phyloP scores from a whole-genome alignment of 2,329 filamentous ascomycete genomes.

The Penicillium sp. region DNA sequence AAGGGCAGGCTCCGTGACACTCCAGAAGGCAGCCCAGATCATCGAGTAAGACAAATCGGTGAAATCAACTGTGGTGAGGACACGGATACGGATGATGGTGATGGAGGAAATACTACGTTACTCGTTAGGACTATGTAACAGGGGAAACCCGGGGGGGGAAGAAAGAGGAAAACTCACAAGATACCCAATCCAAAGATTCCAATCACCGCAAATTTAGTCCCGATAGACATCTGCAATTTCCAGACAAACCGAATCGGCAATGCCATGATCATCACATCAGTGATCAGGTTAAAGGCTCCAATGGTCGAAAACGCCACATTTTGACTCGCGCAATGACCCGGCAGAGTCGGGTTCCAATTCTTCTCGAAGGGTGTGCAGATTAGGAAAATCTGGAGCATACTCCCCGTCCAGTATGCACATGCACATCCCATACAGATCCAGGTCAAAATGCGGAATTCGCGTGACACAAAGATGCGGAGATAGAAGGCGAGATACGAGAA shows the following conservation, averaged over 20 bases:
- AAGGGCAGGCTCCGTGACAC: conserved; percentile 25
- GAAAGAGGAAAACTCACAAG: conserved; percentile 17
- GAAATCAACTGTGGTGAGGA: conserved; percentile 23
- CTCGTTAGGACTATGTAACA: background rate
- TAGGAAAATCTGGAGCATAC: conserved; percentile 29
- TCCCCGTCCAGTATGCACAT: conserved; percentile 28
- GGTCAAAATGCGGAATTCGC: conserved; percentile 30
- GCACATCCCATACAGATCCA: conserved; percentile 26
- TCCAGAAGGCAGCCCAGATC: conserved; percentile 26
- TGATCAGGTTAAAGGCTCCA: conserved; percentile 25
- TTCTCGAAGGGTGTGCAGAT: conserved; percentile 20
- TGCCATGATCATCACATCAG: conserved; percentile 23
- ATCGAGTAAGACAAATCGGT: conserved; percentile 23
- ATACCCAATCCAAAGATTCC: conserved; percentile 25
- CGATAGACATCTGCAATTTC: conserved; percentile 23
- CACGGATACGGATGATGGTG: conserved; percentile 24
- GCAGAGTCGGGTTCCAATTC: conserved; percentile 19
- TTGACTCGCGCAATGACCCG: conserved; percentile 22
- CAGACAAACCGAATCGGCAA: conserved; percentile 27
- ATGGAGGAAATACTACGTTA: conserved; percentile 23
- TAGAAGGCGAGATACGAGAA: conserved; percentile 33
- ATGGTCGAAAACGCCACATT: conserved; percentile 24
- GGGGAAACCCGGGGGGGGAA: background rate
- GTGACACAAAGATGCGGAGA: conserved; percentile 31
- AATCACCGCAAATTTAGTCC: conserved; percentile 22